Evolutionary conservation across 129 eudicot genomes (phyloP).

Genomic region (Flaveria trinervia): DNA sequence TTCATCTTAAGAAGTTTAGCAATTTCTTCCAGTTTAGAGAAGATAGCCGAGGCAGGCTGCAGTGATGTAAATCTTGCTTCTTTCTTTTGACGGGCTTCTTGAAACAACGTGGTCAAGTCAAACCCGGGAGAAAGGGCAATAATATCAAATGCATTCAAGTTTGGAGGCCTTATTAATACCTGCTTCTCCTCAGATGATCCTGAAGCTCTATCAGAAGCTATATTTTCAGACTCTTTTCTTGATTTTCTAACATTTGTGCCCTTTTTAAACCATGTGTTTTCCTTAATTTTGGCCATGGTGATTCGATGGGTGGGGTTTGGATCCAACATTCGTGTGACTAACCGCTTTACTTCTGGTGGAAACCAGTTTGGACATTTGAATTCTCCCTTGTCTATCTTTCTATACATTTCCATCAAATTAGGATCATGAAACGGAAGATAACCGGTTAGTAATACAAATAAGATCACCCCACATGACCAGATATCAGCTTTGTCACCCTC

Average conservation of each 20-base stretch:
- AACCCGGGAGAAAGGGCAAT: constrained; percentile 78
- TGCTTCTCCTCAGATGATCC: constrained; percentile 34
- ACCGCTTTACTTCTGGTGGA: constrained; percentile 48
- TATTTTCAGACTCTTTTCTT: constrained; percentile 33
- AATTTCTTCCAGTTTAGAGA: constrained; percentile 65
- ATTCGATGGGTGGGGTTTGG: constrained; percentile 72
- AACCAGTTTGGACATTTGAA: constrained; percentile 75
- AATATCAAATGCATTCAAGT: constrained; percentile 80
- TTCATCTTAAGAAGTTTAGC: constrained; percentile 56
- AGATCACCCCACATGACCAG: constrained; percentile 84
- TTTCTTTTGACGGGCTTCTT: constrained; percentile 48
- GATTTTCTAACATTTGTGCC: constrained; percentile 32
- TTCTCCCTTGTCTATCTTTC: constrained; percentile 81
- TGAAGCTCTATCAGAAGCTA: constrained; percentile 22
- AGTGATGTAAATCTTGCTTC: constrained; percentile 67
- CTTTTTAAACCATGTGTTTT: constrained; percentile 63
- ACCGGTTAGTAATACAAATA: constrained; percentile 71
- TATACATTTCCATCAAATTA: constrained; percentile 88
- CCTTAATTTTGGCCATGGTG: constrained; percentile 57
- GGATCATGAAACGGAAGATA: constrained; percentile 85
- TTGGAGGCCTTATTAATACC: constrained; percentile 37
- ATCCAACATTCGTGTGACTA: constrained; percentile 63
- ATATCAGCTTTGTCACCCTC: constrained; percentile 71
- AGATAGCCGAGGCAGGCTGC: constrained; percentile 52
- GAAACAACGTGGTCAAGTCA: constrained; percentile 71